Evolutionary conservation across 345 rosid species (phyloP).

Genomic region (Psidium friedrichsthalianum): DNA sequence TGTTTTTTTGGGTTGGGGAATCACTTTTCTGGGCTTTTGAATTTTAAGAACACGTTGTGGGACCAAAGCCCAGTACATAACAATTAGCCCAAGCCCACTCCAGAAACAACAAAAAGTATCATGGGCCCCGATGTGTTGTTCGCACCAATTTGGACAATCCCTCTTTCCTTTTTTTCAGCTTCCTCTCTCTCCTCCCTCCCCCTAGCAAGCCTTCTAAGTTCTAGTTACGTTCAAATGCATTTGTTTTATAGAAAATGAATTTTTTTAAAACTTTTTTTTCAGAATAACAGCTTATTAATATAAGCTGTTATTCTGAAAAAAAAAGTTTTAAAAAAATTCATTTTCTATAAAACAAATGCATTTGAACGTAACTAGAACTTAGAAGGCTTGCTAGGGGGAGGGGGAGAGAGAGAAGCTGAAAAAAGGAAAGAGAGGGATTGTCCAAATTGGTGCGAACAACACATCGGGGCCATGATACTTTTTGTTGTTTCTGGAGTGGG

Average conservation of each 20-base stretch:
- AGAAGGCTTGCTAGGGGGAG: not conserved
- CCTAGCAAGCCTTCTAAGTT: not conserved
- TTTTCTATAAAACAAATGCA: not conserved
- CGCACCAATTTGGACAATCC: not conserved
- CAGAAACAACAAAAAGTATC: not conserved
- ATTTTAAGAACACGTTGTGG: not conserved
- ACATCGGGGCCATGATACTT: not conserved
- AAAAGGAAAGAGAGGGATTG: not conserved
- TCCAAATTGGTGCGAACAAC: not conserved
- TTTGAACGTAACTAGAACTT: not conserved
- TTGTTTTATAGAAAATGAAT: not conserved
- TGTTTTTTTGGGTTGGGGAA: not conserved
- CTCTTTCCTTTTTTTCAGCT: not conserved
- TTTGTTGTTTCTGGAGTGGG: not conserved
- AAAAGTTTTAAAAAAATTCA: not conserved
- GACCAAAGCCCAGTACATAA: not conserved
- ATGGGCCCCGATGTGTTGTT: not conserved
- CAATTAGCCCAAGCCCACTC: not conserved
- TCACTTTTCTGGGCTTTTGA: not conserved
- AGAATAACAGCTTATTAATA: rapidly evolving
- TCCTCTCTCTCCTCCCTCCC: not conserved
- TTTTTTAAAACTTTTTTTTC: not conserved
- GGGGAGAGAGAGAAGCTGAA: not conserved
- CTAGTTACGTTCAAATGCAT: not conserved
- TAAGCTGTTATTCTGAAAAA: rapidly evolving